Conservation (phyloP, 2,329 filamentous ascomycete species). For the Aspergillus spinulosporus region DNA sequence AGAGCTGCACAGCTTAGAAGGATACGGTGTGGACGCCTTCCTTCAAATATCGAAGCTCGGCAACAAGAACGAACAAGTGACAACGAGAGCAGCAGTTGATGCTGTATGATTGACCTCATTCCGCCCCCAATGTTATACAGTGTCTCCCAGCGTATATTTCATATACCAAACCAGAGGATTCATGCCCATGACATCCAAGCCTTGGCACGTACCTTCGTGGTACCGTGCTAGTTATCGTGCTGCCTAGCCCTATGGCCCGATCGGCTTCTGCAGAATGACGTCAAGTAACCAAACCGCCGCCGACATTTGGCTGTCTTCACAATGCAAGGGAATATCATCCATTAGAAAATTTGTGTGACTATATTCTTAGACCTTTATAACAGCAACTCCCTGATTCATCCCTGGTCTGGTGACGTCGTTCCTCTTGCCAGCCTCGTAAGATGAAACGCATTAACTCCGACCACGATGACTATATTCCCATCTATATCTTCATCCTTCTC, state of each 20-base stretch:
- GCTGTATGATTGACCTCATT: conserved; percentile 57
- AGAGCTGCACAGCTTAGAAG: conserved; percentile 87
- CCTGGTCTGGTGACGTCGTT: conserved; percentile 22
- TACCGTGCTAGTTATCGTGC: not conserved
- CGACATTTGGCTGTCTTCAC: not conserved
- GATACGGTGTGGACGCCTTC: conserved; percentile 94
- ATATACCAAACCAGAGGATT: not conserved
- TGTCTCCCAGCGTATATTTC: not conserved
- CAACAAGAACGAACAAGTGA: conserved; percentile 96
- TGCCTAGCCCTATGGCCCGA: not conserved
- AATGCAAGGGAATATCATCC: not conserved
- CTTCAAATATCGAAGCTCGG: conserved; percentile 93
- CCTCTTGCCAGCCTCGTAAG: conserved; percentile 13
- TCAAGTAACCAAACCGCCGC: conserved; percentile 12
- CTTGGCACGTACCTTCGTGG: not conserved
- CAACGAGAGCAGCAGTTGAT: conserved; percentile 73
- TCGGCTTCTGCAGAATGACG: conserved; percentile 21
- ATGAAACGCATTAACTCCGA: conserved; percentile 29
- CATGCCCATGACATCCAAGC: not conserved
- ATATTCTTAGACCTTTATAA: not conserved
- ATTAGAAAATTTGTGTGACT: conserved; percentile 2
- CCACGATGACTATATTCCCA: conserved; percentile 28
- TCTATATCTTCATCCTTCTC: conserved; percentile 31
- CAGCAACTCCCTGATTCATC: not conserved
- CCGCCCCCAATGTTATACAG: not conserved